Conservation (phyloP, 257 asterid genomes). For the Solanum boliviense region DNA sequence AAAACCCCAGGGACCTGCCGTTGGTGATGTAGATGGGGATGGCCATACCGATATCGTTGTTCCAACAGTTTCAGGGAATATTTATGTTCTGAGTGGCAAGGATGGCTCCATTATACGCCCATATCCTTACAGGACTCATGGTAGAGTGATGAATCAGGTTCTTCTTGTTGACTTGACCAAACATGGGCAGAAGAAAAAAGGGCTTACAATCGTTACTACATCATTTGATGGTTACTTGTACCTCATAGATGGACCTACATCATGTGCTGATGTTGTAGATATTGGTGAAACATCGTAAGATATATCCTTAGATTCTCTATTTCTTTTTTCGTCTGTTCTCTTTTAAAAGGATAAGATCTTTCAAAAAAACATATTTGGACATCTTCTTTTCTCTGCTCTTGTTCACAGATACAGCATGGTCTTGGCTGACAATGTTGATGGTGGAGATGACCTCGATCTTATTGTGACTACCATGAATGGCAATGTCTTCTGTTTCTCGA, state of each 20-base stretch:
- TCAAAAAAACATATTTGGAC: background rate
- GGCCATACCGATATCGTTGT: conserved; percentile 93
- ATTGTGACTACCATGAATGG: conserved; percentile 98
- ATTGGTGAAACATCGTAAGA: conserved; percentile 99
- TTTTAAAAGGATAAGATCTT: background rate
- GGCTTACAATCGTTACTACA: conserved; percentile 83
- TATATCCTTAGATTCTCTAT: background rate
- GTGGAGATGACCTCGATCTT: conserved; percentile 99
- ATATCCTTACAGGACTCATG: conserved; percentile 93
- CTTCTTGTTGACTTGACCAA: conserved; percentile 94
- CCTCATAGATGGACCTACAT: conserved; percentile 91
- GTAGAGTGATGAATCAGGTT: conserved; percentile 94
- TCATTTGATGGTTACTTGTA: conserved; percentile 96
- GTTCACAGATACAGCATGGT: conserved; percentile 94
- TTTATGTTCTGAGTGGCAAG: conserved; percentile 90
- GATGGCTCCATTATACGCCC: conserved; percentile 87
- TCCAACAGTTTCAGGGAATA: conserved; percentile 93
- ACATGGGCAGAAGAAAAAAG: conserved; percentile 79
- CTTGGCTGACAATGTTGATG: conserved; percentile 94
- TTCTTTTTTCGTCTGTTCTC: background rate
- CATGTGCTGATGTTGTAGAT: conserved; percentile 99
- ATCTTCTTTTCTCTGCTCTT: conserved; percentile 2
- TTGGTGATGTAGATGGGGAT: conserved; percentile 98
- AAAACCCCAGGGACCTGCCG: conserved; percentile 46
- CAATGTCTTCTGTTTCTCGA: conserved; percentile 95